Percentiles rank a stretch among this genome's conserved stretches.
Evolutionary conservation across 2,329 filamentous ascomycete species (phyloP).

Genomic region (Ophiostoma ulmi): DNA sequence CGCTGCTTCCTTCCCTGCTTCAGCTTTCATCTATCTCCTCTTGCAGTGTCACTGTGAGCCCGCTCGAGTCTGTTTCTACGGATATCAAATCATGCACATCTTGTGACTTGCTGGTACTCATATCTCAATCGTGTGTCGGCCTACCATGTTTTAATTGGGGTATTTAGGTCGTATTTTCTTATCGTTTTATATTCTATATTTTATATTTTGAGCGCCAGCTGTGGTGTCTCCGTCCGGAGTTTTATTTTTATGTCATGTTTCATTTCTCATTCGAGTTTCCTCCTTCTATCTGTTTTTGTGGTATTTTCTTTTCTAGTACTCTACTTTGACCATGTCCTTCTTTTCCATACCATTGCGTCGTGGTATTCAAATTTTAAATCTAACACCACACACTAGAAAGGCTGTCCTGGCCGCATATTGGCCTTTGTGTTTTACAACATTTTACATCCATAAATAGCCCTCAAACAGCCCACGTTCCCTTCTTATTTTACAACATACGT

Average conservation of each 20-base stretch:
- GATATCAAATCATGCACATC: not conserved
- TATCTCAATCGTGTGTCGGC: not conserved
- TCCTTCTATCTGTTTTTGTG: not conserved
- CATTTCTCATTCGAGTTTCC: not conserved
- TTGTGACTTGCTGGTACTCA: not conserved
- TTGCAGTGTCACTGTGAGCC: not conserved
- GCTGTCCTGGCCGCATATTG: not conserved
- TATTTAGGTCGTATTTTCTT: not conserved
- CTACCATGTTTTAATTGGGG: not conserved
- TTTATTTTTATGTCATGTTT: not conserved
- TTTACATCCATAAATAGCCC: not conserved
- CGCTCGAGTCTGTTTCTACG: not conserved
- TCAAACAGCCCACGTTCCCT: constrained; percentile 2
- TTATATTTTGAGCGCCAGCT: not conserved
- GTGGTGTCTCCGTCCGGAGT: not conserved
- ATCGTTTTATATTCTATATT: not conserved
- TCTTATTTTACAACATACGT: not conserved
- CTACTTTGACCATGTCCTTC: too few species aligned
- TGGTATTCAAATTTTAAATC: not conserved
- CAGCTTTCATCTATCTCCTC: not conserved
- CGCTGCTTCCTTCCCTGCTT: not conserved
- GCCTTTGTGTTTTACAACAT: constrained; percentile 3
- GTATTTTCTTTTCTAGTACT: not conserved
- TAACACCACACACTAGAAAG: not conserved
- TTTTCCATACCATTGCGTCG: too few species aligned